phyloP scores from a whole-genome alignment of 106 monocot species.

The Platanthera guangdongensis region DNA sequence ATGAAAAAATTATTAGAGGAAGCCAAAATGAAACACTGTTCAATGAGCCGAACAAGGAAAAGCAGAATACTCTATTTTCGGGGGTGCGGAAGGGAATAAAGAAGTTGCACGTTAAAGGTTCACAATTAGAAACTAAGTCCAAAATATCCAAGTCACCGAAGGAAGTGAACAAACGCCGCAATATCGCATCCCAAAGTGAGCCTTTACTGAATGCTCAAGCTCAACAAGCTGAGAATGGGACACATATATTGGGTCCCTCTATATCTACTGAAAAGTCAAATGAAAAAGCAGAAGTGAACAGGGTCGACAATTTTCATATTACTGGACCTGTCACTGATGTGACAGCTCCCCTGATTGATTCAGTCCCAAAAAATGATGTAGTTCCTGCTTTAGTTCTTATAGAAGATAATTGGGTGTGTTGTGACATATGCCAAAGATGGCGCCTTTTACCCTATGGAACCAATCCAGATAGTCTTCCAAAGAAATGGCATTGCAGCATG shows the following conservation, averaged over 20 bases:
- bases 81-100: slow-evolving; percentile 32
- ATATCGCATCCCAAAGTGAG: slow-evolving; percentile 16
- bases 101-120: slow-evolving; percentile 24
- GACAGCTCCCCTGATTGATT: background rate
- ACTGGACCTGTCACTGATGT: slow-evolving; percentile 16
- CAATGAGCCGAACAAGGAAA: slow-evolving; percentile 20
- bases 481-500: slow-evolving; percentile 68
- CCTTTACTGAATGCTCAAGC: slow-evolving; percentile 9
- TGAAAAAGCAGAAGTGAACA: slow-evolving; percentile 23
- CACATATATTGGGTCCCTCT: slow-evolving; percentile 9
- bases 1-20: slow-evolving; percentile 27
- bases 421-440: slow-evolving; percentile 68
- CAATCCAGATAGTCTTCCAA: slow-evolving; percentile 44
- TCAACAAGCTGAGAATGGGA: slow-evolving; percentile 20
- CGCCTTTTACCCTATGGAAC: slow-evolving; percentile 58
- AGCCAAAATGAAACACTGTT: slow-evolving; percentile 10
- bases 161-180: slow-evolving; percentile 5
- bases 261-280: slow-evolving; percentile 16
- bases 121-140: slow-evolving; percentile 22
- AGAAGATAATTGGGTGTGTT: slow-evolving; percentile 64
- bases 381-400: slow-evolving; percentile 44
- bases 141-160: slow-evolving; percentile 21
- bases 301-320: slow-evolving; percentile 13
- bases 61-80: slow-evolving; percentile 15
- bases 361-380: slow-evolving; percentile 19